These are phyloP conservation scores for Citeromyces nyonsensis DNA, from an alignment of 805 yeast genomes.

Conservation along the genomic window DNA sequence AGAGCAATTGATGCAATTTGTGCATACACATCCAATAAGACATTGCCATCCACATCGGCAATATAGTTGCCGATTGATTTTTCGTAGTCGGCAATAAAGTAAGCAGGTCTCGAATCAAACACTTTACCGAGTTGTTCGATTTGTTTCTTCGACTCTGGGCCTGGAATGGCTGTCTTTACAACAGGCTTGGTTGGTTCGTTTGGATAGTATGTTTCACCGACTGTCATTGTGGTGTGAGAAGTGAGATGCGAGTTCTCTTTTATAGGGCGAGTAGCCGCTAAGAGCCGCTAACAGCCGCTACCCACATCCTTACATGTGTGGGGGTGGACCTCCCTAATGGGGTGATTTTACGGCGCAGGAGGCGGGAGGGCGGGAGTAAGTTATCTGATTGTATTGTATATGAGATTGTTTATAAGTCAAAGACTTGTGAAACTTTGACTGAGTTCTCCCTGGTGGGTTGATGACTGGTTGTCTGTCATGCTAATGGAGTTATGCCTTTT, in stretches of 20 bases:
- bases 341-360: too few species aligned
- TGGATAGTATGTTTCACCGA: constrained; percentile 20
- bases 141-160: constrained; percentile 23
- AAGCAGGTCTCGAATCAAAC: constrained; percentile 47
- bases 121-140: constrained; percentile 25
- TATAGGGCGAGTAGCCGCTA: neutral
- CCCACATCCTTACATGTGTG: too few species aligned
- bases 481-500: too few species aligned
- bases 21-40: constrained; percentile 48
- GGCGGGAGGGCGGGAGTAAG: too few species aligned
- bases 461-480: too few species aligned
- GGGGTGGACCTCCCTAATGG: too few species aligned
- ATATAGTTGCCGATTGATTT: constrained; percentile 53
- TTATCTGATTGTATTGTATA: too few species aligned
- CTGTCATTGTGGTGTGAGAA: constrained; percentile 7
- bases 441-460: too few species aligned
- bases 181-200: constrained; percentile 31
- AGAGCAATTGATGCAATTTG: constrained; percentile 59
- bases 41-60: constrained; percentile 51
- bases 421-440: too few species aligned
- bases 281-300: too few species aligned
- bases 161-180: constrained; percentile 27
- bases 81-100: constrained; percentile 48
- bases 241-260: neutral
- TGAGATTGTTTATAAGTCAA: too few species aligned